Base-by-base conservation (phyloP, 139 green algal species). In the Volvox africanus region DNA sequence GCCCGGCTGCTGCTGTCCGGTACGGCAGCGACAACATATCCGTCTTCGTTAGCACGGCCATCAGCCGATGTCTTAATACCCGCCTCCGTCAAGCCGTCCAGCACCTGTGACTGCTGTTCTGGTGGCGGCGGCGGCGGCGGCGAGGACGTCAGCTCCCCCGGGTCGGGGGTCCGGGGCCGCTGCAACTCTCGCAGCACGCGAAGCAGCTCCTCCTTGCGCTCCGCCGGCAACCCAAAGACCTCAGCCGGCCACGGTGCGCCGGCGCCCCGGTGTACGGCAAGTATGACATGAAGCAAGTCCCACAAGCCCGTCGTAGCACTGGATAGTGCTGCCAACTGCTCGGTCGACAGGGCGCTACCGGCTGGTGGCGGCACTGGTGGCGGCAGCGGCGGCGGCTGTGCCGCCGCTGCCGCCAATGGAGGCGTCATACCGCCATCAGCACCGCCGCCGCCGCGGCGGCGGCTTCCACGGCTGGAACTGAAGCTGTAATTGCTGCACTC, bases 241-340 rank as follows among this genome's bases (percentile, higher is more conserved):
- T 37, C 86, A 1, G 37, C 71, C 1, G 86, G 86, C 86, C 86
- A 90, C 1, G 73, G 32, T n/a, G 26, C 84, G 3, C 65, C 62
- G 14, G 28, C 71, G 21, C 67, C 44, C 2, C 71, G 85, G 21
- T 82, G 73, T 11, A 90, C n/a, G 19, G 86, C 73, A 12, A 90
- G 73, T 55, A 90, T 50, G 50, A 81, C 71, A 32, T 90, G 30
- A 30, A 90, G 73, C 44, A 90, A 33, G 67, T 83, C 86, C 86
- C 86, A 90, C 86, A 90, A 75, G 0, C 86, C 86, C 0, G 73
- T 62, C 21, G 86, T 76, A 9, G 86, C 73, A 16, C 73, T 61
- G 12, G 55, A 32, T 22, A 90, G 69, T 12, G 50, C 86, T 0
- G n/a, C 28, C 30, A 37, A 75, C 50, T 90, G 86, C 50, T 26